Base-by-base conservation (phyloP, 352 stramenopile species). In the Phytophthora nicotianae region DNA sequence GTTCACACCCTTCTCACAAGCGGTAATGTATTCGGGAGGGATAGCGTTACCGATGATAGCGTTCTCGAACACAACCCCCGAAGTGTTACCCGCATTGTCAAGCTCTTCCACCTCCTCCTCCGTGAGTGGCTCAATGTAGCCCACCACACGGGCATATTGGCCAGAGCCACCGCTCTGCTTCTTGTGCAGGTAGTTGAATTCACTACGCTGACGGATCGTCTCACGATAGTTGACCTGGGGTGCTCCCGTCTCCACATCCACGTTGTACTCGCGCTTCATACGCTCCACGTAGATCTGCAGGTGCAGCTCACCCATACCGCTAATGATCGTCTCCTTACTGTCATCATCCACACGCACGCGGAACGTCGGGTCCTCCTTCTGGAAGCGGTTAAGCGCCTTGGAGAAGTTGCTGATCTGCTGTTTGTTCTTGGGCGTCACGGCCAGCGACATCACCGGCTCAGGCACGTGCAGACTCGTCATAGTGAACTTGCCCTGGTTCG, bases 111-210 rank as follows among this genome's bases (percentile, higher is more conserved):
- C 79, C 42, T 95, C 87, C 23, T 69, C 56, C 21, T 93, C 90
- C 20, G 88, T 81, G 38, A 99, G 83, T 2, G 97, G 97, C 77
- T 99, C 98, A 63, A 99, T 88, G 83, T 98, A 99, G 45, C 98
- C 97, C 50, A 98, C 95, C 41, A 99, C 97, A 62, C 90, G 87
- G 19, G 86, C 91, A 77, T 98, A 99, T 77, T 99, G 97, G 37
- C 97, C 97, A 41, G 90, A 90, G 50, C 97, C 97, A 72, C 97
- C 97, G 37, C 95, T 98, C 83, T 99, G 98, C 72, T 99, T 99
- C 75, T 99, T 99, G 87, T 99, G 97, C 47, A 99, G 67, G 80
- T 98, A 99, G 82, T 99, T 98, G 78, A 99, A 99, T 51, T 98
- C 85, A 52, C 88, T 86, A 35, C 90, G 90, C 43, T 80, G 62